Conservation (phyloP, 1,139 yeast species). For the Eremothecium coryli region DNA sequence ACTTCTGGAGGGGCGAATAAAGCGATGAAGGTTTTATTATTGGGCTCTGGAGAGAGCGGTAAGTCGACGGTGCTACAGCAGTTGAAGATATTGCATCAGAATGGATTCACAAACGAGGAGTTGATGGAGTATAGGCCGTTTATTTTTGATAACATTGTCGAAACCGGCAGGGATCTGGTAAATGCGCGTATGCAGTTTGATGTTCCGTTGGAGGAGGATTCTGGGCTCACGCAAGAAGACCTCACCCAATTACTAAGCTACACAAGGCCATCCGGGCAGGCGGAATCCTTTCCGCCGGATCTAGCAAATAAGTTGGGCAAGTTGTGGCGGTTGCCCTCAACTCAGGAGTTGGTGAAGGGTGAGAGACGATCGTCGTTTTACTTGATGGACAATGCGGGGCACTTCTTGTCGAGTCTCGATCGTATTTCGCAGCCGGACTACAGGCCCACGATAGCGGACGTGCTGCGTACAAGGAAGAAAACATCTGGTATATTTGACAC, state of each 20-base stretch:
- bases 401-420: slow-evolving; percentile 60
- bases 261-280: slow-evolving; percentile 24
- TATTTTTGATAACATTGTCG: slow-evolving; percentile 58
- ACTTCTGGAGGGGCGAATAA: slow-evolving; percentile 17
- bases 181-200: slow-evolving; percentile 33
- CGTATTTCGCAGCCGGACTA: slow-evolving; percentile 56
- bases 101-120: slow-evolving; percentile 59
- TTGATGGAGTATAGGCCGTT: slow-evolving; percentile 57
- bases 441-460: slow-evolving; percentile 66
- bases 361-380: slow-evolving; percentile 64
- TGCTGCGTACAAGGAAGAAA: slow-evolving; percentile 79
- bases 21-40: slow-evolving; percentile 52
- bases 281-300: slow-evolving; percentile 28
- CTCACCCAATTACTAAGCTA: slow-evolving; percentile 41
- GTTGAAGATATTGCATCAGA: slow-evolving; percentile 62
- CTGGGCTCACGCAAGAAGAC: slow-evolving; percentile 33
- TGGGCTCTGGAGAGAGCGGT: slow-evolving; percentile 78
- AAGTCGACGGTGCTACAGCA: slow-evolving; percentile 71
- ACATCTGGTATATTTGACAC: slow-evolving; percentile 90
- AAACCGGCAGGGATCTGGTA: slow-evolving; percentile 52
- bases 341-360: slow-evolving; percentile 46
- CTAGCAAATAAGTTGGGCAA: slow-evolving; percentile 40
- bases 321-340: slow-evolving; percentile 54
- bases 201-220: slow-evolving; percentile 18
- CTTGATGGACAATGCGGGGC: slow-evolving; percentile 77